A percentile compares a stretch with the other conserved stretches of the same genome.
Conservation (phyloP, 768 basidiomycete species). For the Tephrocybe sp. region DNA sequence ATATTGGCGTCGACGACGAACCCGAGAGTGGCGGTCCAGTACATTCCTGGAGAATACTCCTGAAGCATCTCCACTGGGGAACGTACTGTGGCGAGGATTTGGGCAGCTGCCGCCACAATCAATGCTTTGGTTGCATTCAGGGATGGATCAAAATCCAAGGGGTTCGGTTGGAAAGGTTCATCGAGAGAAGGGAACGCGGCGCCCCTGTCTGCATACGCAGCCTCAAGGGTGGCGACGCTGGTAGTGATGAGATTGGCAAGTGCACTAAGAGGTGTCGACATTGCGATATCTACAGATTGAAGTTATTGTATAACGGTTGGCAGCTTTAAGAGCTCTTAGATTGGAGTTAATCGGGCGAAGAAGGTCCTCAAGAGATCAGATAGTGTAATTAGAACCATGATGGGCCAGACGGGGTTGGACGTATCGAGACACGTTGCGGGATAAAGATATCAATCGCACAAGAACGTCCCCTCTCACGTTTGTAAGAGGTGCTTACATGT, state of each 20-base stretch:
- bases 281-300: background rate
- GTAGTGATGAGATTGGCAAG: slow-evolving; percentile 21
- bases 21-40: slow-evolving; percentile 18
- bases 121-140: slow-evolving; percentile 14
- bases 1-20: slow-evolving; percentile 29
- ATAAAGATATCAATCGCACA: too few relatives aligned
- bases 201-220: slow-evolving; percentile 19
- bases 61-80: slow-evolving; percentile 17
- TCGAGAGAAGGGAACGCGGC: slow-evolving; percentile 24
- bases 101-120: slow-evolving; percentile 25
- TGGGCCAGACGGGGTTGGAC: too few relatives aligned
- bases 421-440: too few relatives aligned
- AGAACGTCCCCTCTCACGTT: too few relatives aligned
- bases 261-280: slow-evolving; percentile 9
- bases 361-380: background rate
- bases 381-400: too few relatives aligned
- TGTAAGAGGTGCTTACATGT: too few relatives aligned
- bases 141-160: slow-evolving; percentile 15
- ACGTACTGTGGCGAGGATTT: slow-evolving; percentile 23
- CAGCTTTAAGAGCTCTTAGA: background rate
- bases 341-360: background rate
- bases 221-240: slow-evolving; percentile 22
- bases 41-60: slow-evolving; percentile 13
- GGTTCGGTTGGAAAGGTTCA: slow-evolving; percentile 21
- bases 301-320: background rate